Evolutionary conservation across 192 early-diverging fungal species (phyloP), one percentile per base, ranked within the genome.

Genomic region (Phlyctochytrium bullatum): DNA sequence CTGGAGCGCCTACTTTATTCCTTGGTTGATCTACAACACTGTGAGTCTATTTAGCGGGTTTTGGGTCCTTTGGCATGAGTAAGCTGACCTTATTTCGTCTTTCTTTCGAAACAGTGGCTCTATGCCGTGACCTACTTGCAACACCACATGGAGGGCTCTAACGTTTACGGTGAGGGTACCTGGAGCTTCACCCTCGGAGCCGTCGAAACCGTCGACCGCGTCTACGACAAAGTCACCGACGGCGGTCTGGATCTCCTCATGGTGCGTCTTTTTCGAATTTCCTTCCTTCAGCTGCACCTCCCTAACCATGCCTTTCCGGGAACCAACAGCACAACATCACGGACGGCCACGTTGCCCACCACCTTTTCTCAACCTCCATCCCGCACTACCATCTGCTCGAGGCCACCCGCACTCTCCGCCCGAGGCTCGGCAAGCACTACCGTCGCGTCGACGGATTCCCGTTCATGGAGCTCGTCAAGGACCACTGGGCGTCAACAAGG

Each of bases 261-360:
- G 70, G n/a, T n/a, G n/a, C n/a, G n/a, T n/a, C n/a, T n/a, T n/a
- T 36, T 61, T 17, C 14, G 34, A n/a, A n/a, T n/a, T n/a, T n/a
- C n/a, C n/a, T n/a, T n/a, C n/a, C n/a, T n/a, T n/a, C n/a, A n/a
- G n/a, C n/a, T n/a, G n/a, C n/a, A n/a, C n/a, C n/a, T n/a, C n/a
- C n/a, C n/a, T n/a, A n/a, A n/a, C n/a, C n/a, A n/a, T n/a, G n/a
- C n/a, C n/a, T n/a, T n/a, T n/a, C n/a, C 53, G 62, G n/a, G n/a
- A n/a, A n/a, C n/a, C n/a, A n/a, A n/a, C n/a, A n/a, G n/a, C 74
- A 80, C 73, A 80, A 80, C 67, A 76, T 76, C 64, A 80, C 78
- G 2, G 71, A 80, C 52, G 75, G 74, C 3, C 78, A 80, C 70
- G 74, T 80, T 66, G 75, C 65, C 23, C 78, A 80, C 66, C 78